A percentile compares a stretch with the other conserved stretches of the same genome.
These are phyloP conservation scores for Aspergillus olivimuriae DNA, from an alignment of 495 filamentous ascomycete genomes.

Conservation along the genomic window DNA sequence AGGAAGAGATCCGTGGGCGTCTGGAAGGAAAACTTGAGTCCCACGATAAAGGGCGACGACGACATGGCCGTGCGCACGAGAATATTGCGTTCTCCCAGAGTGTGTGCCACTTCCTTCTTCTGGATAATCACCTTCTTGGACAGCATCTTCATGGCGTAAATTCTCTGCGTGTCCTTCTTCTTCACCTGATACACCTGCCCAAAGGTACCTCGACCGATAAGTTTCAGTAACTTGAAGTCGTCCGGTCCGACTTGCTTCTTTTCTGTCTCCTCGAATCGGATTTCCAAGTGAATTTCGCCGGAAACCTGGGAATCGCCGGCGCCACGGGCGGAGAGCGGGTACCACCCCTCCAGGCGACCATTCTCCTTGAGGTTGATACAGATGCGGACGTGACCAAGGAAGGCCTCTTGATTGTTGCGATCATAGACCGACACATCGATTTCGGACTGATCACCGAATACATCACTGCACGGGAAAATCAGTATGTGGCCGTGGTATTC, in stretches of 20 bases:
- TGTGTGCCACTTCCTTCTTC: constrained; percentile 98
- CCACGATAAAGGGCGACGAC: constrained; percentile 96
- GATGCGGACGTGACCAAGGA: constrained; percentile 84
- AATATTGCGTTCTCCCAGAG: constrained; percentile 94
- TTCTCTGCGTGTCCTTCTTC: constrained; percentile 91
- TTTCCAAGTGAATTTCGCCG: constrained; percentile 85
- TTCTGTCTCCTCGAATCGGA: constrained; percentile 81
- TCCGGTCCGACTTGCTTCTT: constrained; percentile 93
- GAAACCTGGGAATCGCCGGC: constrained; percentile 63
- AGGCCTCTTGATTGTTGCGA: constrained; percentile 75
- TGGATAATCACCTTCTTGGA: constrained; percentile 99
- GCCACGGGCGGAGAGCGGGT: constrained; percentile 63
- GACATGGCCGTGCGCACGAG: constrained; percentile 92
- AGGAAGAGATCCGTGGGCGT: constrained; percentile 94
- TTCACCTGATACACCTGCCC: constrained; percentile 99
- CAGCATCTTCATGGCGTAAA: constrained; percentile 98
- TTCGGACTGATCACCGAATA: constrained; percentile 85
- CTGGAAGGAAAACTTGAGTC: constrained; percentile 98
- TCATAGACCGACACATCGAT: constrained; percentile 95
- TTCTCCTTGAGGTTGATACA: constrained; percentile 61
- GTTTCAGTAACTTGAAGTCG: constrained; percentile 90
- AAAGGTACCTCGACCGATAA: constrained; percentile 98
- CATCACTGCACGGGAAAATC: constrained; percentile 58
- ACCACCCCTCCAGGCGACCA: constrained; percentile 75
- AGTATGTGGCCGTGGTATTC: neutral